Evolutionary conservation across 441 rosid genomes (phyloP).

Genomic region (Oxalis stricta): DNA sequence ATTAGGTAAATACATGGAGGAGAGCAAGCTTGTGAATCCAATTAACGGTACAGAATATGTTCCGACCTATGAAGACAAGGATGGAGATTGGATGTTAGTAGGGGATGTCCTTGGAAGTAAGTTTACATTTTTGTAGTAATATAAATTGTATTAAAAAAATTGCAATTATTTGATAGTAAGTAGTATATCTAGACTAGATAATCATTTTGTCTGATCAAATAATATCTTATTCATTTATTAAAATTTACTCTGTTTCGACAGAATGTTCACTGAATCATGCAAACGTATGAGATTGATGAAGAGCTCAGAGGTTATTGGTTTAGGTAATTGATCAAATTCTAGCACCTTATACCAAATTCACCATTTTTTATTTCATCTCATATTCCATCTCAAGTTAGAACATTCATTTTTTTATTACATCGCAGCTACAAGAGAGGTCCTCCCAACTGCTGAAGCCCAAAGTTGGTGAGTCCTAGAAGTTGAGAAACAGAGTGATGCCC

Average conservation of each 20-base stretch:
- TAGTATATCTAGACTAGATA: no score
- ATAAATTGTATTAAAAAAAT: no score
- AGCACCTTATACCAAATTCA: not conserved
- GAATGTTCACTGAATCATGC: slow-evolving; percentile 23
- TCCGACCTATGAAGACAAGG: slow-evolving; percentile 21
- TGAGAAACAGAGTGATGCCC: no score
- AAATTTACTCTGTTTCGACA: not conserved
- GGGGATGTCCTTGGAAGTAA: slow-evolving; percentile 33
- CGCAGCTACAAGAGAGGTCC: no score
- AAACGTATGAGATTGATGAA: slow-evolving; percentile 16
- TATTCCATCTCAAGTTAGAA: not conserved
- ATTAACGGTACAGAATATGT: slow-evolving; percentile 13
- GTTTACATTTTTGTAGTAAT: no score
- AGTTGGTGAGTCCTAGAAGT: no score
- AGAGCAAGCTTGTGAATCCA: not conserved
- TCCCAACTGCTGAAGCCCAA: no score
- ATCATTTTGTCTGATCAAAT: no score
- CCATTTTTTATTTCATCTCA: not conserved
- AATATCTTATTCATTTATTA: not conserved
- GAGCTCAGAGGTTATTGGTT: slow-evolving; percentile 11
- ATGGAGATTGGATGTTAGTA: slow-evolving; percentile 21
- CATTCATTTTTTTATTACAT: not conserved
- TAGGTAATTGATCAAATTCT: slow-evolving; percentile 7
- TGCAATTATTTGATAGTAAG: no score
- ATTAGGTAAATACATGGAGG: slow-evolving; percentile 5